Conservation (phyloP, 768 basidiomycete genomes). For the Pleurotus platypus region DNA sequence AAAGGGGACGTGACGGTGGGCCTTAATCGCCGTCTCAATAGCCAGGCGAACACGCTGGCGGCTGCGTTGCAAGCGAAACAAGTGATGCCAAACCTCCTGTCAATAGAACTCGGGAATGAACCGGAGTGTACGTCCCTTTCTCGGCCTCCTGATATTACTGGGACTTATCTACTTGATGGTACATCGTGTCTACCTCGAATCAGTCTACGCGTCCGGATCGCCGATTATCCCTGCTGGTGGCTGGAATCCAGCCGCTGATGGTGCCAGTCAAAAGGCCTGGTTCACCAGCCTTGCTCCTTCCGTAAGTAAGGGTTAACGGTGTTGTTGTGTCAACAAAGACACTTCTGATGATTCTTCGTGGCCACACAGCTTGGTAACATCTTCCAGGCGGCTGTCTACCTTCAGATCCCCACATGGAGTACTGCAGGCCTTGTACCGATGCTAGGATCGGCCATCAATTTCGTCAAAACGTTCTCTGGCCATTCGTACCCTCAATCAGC, state of each 20-base stretch:
- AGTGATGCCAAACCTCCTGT: conserved; percentile 27
- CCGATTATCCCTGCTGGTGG: conserved; percentile 26
- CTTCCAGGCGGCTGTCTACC: conserved; percentile 32
- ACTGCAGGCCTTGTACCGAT: conserved; percentile 24
- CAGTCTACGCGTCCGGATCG: conserved; percentile 27
- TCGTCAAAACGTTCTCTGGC: conserved; percentile 27
- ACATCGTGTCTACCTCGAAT: background rate
- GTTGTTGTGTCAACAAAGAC: background rate
- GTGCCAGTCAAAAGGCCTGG: conserved; percentile 27
- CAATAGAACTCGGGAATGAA: conserved; percentile 35
- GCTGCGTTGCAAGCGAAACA: conserved; percentile 27
- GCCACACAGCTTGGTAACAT: conserved; percentile 26
- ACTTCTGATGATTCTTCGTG: background rate
- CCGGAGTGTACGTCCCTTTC: conserved; percentile 26
- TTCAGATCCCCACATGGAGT: conserved; percentile 21
- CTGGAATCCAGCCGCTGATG: conserved; percentile 30
- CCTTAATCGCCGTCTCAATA: conserved; percentile 33
- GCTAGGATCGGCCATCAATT: conserved; percentile 21
- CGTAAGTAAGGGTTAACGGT: conserved; percentile 15
- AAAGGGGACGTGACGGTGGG: conserved; percentile 31
- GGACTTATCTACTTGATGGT: background rate
- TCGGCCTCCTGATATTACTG: background rate
- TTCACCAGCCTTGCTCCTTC: conserved; percentile 23
- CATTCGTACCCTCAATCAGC: conserved; percentile 36
- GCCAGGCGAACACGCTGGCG: conserved; percentile 26